Evolutionary conservation across 2,329 filamentous ascomycete species (phyloP), one percentile per base, ranked within the genome.

Genomic region (Fusarium humuli): DNA sequence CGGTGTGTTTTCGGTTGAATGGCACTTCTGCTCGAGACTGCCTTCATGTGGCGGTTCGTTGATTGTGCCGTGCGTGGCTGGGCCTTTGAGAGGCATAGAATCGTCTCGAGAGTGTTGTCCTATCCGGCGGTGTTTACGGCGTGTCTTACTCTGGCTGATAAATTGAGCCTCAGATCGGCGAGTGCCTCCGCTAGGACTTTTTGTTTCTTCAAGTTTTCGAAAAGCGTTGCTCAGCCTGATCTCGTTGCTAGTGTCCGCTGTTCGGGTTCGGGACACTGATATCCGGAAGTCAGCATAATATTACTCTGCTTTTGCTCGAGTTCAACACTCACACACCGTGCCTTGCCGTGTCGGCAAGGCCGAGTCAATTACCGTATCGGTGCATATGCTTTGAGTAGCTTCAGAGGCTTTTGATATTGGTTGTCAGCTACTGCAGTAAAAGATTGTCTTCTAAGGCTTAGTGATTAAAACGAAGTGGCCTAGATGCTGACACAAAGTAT

Each of bases 141-240:
- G 49, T 59, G 42, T 55, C 57, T 57, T 49, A 49, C 40, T 46
- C 37, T 55, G 18, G 30, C 14, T 49, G 13, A 53, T 45, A 29
- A 46, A 37, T 45, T 50, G 52, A 32, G 54, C 41, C n/a, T 69
- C 50, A 16, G 23, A 16, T 46, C 46, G 63, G 54, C 44, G 48
- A 61, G 44, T 44, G 32, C 54, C 44, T 25, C 52, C 27, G 44
- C 47, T 40, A 34, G 54, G 29, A 29, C 22, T 44, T 16, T 61
- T 61, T 25, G 42, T 42, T 30, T 47, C 41, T 27, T 71, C 68
- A 22, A 69, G 42, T 25, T 47, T 40, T 37, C 60, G 59, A 22
- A 75, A 65, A 22, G 49, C 60, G 32, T 54, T 65, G 48, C 77
- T 79, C 34, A 83, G 75, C 60, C 83, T 79, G 22, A 85, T 72